These are phyloP conservation scores for Fusarium dlaminii DNA, from an alignment of 2,329 filamentous ascomycete species.

Conservation along the genomic window DNA sequence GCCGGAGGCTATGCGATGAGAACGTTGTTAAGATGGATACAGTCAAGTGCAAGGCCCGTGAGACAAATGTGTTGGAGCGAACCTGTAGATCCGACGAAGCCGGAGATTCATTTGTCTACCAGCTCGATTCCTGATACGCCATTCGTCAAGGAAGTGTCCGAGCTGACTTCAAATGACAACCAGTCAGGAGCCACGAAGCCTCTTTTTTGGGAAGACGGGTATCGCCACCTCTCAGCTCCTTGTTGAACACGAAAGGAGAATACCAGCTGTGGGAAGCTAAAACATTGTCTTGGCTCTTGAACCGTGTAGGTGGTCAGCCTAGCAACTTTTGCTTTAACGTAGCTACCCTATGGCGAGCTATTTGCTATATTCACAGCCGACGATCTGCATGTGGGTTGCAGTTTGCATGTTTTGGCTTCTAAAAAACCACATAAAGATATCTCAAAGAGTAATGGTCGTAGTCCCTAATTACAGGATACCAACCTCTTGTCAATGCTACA, in stretches of 20 bases:
- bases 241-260: neutral
- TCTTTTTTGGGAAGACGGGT: constrained; percentile 24
- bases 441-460: neutral
- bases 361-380: neutral
- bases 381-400: neutral
- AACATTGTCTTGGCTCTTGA: constrained; percentile 16
- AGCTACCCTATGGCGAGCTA: neutral
- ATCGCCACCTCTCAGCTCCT: constrained; percentile 27
- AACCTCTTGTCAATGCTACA: neutral
- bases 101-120: constrained; percentile 6
- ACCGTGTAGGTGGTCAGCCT: neutral
- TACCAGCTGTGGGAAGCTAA: constrained; percentile 25
- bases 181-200: constrained; percentile 34
- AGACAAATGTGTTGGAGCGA: neutral
- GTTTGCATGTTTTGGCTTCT: neutral
- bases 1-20: neutral
- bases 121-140: constrained; percentile 11
- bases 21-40: neutral
- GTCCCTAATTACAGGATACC: too few relatives aligned
- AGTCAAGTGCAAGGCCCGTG: neutral
- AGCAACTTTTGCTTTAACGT: neutral
- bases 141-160: constrained; percentile 27
- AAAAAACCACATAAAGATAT: neutral
- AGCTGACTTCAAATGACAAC: constrained; percentile 15
- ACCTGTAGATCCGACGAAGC: constrained; percentile 12